phyloP scores from a whole-genome alignment of 495 filamentous ascomycete species.

The Penicillium maclennaniae region DNA sequence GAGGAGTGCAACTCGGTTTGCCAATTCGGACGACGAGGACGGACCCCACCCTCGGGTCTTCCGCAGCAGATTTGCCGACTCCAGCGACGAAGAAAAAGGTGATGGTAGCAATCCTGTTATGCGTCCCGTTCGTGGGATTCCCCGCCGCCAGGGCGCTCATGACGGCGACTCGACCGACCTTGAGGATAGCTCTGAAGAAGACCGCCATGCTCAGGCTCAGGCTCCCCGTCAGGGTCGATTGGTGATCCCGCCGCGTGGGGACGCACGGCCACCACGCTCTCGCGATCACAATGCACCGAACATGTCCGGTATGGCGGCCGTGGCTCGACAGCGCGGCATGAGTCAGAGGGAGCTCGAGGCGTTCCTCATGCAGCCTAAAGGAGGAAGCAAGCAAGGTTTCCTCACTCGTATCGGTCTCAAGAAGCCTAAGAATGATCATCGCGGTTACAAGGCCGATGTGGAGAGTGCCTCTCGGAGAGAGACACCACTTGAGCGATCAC shows the following conservation, averaged over 20 bases:
- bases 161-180: slow-evolving; percentile 67
- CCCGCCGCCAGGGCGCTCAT: slow-evolving; percentile 44
- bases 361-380: slow-evolving; percentile 34
- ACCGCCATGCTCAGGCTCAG: slow-evolving; percentile 14
- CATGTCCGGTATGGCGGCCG: slow-evolving; percentile 37
- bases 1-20: slow-evolving; percentile 45
- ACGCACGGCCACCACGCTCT: slow-evolving; percentile 9
- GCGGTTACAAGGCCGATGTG: slow-evolving; percentile 26
- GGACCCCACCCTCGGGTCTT: slow-evolving; percentile 38
- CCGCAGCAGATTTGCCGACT: slow-evolving; percentile 74
- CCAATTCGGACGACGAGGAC: slow-evolving; percentile 72
- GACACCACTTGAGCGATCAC: slow-evolving; percentile 36
- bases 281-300: slow-evolving; percentile 15
- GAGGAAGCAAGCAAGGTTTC: slow-evolving; percentile 36
- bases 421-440: slow-evolving; percentile 36
- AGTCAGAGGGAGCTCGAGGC: slow-evolving; percentile 38
- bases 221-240: neutral
- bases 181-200: slow-evolving; percentile 57
- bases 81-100: slow-evolving; percentile 77
- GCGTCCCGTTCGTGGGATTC: slow-evolving; percentile 63
- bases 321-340: slow-evolving; percentile 41
- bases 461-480: slow-evolving; percentile 31
- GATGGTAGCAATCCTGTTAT: slow-evolving; percentile 36
- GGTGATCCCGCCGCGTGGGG: slow-evolving; percentile 7
- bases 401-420: slow-evolving; percentile 41